phyloP scores from a whole-genome alignment of 352 stramenopile genomes.

The Hyaloperonospora arabidopsidis region DNA sequence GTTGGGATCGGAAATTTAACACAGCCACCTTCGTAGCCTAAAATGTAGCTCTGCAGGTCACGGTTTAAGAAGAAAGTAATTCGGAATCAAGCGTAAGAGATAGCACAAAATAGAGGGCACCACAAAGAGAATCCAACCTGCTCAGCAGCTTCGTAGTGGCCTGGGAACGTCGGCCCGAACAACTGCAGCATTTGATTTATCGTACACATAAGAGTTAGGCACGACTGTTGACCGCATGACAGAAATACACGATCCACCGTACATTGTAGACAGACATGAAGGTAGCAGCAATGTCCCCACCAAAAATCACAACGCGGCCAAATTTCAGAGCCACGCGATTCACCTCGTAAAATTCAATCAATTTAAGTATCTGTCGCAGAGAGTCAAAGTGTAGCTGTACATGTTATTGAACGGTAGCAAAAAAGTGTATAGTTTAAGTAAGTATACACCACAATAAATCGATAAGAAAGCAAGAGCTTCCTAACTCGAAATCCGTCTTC shows the following conservation, averaged over 20 bases:
- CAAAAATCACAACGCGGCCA: slow-evolving; percentile 77
- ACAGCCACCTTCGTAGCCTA: slow-evolving; percentile 63
- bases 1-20: slow-evolving; percentile 73
- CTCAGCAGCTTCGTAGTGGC: slow-evolving; percentile 52
- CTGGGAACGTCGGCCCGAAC: slow-evolving; percentile 80
- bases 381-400: slow-evolving; percentile 59
- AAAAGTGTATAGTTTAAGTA: too few relatives aligned
- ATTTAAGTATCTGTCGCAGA: slow-evolving; percentile 54
- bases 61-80: background rate
- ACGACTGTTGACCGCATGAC: background rate
- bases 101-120: too few relatives aligned
- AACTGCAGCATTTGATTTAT: slow-evolving; percentile 31
- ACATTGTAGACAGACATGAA: slow-evolving; percentile 88
- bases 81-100: too few relatives aligned
- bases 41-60: slow-evolving; percentile 51
- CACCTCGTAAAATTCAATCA: slow-evolving; percentile 75
- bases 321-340: slow-evolving; percentile 75
- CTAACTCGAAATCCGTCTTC: slow-evolving; percentile 56
- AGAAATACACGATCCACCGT: slow-evolving; percentile 5
- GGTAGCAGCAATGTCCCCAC: slow-evolving; percentile 62
- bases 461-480: background rate
- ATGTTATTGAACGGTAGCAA: too few relatives aligned
- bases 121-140: slow-evolving; percentile 30
- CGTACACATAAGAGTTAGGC: background rate
- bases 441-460: slow-evolving; percentile 1